phyloP scores from a whole-genome alignment of 768 basidiomycete species.

The Leccinum rimulosum region DNA sequence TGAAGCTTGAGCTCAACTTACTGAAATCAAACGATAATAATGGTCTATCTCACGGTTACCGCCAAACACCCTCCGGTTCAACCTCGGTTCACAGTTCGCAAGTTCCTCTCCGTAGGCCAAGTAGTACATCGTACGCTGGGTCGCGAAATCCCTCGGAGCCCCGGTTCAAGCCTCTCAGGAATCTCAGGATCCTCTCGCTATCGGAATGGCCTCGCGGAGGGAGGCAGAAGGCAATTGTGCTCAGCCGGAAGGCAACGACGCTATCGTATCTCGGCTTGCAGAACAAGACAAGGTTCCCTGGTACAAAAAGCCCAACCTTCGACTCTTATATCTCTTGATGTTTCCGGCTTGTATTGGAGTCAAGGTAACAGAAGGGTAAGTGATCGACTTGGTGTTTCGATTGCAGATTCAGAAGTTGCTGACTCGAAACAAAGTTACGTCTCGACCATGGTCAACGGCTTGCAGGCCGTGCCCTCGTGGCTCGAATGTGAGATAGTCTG shows the following conservation, averaged over 20 bases:
- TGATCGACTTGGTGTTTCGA: background rate
- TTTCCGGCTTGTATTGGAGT: slow-evolving; percentile 39
- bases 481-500: background rate
- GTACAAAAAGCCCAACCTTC: slow-evolving; percentile 61
- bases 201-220: slow-evolving; percentile 4
- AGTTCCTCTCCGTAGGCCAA: background rate
- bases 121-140: background rate
- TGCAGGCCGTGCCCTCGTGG: background rate
- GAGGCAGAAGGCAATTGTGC: background rate
- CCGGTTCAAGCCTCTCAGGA: background rate
- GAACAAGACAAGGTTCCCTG: slow-evolving; percentile 53
- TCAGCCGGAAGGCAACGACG: slow-evolving; percentile 3
- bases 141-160: background rate
- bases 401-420: background rate
- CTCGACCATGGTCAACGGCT: background rate
- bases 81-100: background rate
- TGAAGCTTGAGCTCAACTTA: no score
- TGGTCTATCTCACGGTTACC: background rate
- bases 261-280: slow-evolving; percentile 19
- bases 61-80: background rate
- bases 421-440: background rate
- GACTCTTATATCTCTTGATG: slow-evolving; percentile 52
- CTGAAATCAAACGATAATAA: no score
- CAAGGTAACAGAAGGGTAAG: slow-evolving; percentile 21
- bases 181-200: background rate